phyloP scores from a whole-genome alignment of 1,139 yeast genomes.

The Zygotorulaspora mrakii region DNA sequence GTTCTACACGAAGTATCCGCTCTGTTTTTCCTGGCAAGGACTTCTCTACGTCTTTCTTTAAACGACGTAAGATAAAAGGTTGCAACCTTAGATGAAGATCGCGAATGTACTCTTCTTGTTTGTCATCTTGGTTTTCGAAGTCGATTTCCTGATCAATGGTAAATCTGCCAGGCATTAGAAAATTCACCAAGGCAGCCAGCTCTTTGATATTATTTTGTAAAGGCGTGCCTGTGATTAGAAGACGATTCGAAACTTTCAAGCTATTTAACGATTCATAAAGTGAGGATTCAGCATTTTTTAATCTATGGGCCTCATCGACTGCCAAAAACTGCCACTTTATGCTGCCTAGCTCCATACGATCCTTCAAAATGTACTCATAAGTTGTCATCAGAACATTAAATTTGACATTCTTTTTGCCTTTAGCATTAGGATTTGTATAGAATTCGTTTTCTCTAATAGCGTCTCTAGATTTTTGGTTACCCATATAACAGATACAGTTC shows the following conservation, averaged over 20 bases:
- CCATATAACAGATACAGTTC: constrained; percentile 87
- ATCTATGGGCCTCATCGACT: constrained; percentile 96
- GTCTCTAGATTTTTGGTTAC: constrained; percentile 82
- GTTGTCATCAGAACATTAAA: constrained; percentile 89
- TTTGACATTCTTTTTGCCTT: constrained; percentile 57
- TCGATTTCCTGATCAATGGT: constrained; percentile 91
- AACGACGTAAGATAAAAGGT: constrained; percentile 86
- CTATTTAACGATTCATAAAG: constrained; percentile 81
- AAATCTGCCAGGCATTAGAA: constrained; percentile 92
- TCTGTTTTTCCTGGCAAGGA: constrained; percentile 94
- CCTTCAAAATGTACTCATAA: constrained; percentile 91
- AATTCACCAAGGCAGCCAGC: constrained; percentile 89
- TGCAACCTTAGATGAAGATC: constrained; percentile 78
- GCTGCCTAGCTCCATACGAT: constrained; percentile 70
- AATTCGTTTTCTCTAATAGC: constrained; percentile 84
- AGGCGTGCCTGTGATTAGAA: constrained; percentile 96
- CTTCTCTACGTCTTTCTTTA: constrained; percentile 96
- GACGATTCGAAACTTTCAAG: constrained; percentile 77
- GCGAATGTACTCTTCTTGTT: constrained; percentile 85
- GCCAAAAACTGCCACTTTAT: constrained; percentile 96
- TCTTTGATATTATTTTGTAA: constrained; percentile 93
- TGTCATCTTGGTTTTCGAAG: constrained; percentile 80
- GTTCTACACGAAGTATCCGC: constrained; percentile 88
- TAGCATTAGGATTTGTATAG: constrained; percentile 51
- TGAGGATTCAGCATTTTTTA: constrained; percentile 91